phyloP scores from a whole-genome alignment of 208 protist genomes.

The Phytomonas francai region DNA sequence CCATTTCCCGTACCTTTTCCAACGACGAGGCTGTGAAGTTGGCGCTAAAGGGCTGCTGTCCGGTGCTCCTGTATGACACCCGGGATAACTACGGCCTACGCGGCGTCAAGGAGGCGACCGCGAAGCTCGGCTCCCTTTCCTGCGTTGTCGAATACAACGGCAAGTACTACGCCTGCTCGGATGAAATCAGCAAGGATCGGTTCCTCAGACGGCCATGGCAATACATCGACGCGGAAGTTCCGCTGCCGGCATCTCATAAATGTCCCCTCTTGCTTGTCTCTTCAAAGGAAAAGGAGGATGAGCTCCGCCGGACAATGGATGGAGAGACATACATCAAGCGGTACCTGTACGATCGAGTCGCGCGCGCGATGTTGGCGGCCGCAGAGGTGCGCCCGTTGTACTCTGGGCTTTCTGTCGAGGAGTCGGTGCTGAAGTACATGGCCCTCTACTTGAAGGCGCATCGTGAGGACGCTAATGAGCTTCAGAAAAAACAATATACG shows the following conservation, averaged over 20 bases:
- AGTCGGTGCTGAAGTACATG: conserved; percentile 85
- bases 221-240: conserved; percentile 49
- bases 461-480: conserved; percentile 48
- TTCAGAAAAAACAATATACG: conserved; percentile 55
- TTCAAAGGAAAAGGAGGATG: not conserved
- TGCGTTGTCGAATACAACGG: conserved; percentile 75
- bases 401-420: conserved; percentile 69
- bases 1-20: conserved; percentile 9
- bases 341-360: conserved; percentile 78
- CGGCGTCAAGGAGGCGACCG: conserved; percentile 64
- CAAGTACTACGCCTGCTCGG: conserved; percentile 55
- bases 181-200: conserved; percentile 35
- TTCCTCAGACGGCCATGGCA: conserved; percentile 84
- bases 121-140: conserved; percentile 42
- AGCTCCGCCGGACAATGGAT: conserved; percentile 18
- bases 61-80: conserved; percentile 87
- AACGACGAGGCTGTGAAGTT: not conserved
- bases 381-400: conserved; percentile 62
- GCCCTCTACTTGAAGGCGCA: conserved; percentile 86
- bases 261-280: conserved; percentile 28
- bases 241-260: conserved; percentile 55
- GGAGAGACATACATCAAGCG: conserved; percentile 79
- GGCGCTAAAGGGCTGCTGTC: conserved; percentile 83
- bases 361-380: conserved; percentile 71
- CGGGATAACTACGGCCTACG: conserved; percentile 67